A percentile compares a stretch with the other conserved stretches of the same genome.
Conservation (phyloP, 352 stramenopile genomes). For the Phytophthora sp. region DNA sequence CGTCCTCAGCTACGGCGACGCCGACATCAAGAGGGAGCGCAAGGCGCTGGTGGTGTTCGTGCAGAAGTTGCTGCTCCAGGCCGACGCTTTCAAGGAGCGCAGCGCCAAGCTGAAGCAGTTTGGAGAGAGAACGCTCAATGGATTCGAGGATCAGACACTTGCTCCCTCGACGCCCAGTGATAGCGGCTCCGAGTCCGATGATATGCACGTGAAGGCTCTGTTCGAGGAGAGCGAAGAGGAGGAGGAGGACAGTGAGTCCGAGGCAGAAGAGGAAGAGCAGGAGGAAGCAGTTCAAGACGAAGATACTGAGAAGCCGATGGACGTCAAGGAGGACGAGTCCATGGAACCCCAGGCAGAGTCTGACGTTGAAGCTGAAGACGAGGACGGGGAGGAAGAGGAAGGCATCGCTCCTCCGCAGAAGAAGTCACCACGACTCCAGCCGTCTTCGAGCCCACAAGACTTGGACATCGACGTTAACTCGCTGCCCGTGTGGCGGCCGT, state of each 20-base stretch:
- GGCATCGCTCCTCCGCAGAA: constrained; percentile 8
- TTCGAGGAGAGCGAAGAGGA: constrained; percentile 36
- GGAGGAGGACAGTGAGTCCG: constrained; percentile 27
- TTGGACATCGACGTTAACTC: constrained; percentile 33
- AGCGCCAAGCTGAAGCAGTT: constrained; percentile 54
- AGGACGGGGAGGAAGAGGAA: too few species aligned
- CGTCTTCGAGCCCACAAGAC: background rate
- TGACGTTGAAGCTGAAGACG: constrained; percentile 24
- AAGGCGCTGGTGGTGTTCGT: constrained; percentile 62
- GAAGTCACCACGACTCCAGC: constrained; percentile 6
- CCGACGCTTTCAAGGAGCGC: constrained; percentile 53
- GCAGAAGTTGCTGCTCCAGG: constrained; percentile 50
- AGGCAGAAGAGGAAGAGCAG: constrained; percentile 20
- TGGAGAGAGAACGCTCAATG: constrained; percentile 37
- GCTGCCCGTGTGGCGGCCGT: constrained; percentile 59
- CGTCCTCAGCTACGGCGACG: constrained; percentile 66
- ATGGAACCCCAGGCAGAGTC: constrained; percentile 19
- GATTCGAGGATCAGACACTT: constrained; percentile 7
- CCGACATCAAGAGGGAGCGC: constrained; percentile 50
- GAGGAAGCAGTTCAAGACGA: constrained; percentile 27
- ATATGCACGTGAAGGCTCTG: constrained; percentile 36
- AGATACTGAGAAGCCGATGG: constrained; percentile 10
- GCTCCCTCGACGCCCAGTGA: constrained; percentile 9
- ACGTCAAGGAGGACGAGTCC: constrained; percentile 23
- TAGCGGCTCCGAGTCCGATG: constrained; percentile 30